Percentiles rank a stretch among this genome's conserved stretches.
phyloP scores from a whole-genome alignment of 1,139 yeast species.

The Hyphopichia buzzinii region DNA sequence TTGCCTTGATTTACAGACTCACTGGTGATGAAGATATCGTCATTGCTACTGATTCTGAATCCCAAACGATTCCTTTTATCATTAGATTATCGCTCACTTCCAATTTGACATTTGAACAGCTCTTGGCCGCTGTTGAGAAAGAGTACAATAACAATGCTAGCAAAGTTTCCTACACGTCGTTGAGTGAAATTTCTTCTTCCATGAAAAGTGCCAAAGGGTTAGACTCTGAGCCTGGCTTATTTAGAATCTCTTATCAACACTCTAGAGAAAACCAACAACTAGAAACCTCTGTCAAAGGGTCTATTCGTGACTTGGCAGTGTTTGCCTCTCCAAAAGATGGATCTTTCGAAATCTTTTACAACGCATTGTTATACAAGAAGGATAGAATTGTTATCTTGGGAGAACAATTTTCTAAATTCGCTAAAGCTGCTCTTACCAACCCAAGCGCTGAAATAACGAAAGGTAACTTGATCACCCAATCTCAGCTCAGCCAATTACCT shows the following conservation, averaged over 20 bases:
- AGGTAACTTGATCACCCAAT: conserved; percentile 62
- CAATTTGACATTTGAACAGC: conserved; percentile 49
- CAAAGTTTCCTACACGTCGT: conserved; percentile 42
- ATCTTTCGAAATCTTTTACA: conserved; percentile 54
- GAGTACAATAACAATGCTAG: conserved; percentile 40
- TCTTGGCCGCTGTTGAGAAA: conserved; percentile 44
- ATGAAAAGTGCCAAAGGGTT: conserved; percentile 49
- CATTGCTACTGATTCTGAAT: conserved; percentile 62
- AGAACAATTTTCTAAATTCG: conserved; percentile 68
- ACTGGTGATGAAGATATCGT: conserved; percentile 95
- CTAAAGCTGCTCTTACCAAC: conserved; percentile 26
- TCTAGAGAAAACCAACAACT: conserved; percentile 40
- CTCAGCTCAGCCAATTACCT: conserved; percentile 64
- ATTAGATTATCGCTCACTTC: conserved; percentile 61
- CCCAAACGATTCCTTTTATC: conserved; percentile 47
- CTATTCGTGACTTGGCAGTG: conserved; percentile 63
- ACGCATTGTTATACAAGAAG: conserved; percentile 69
- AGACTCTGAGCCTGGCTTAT: conserved; percentile 62
- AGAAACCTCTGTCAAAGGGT: conserved; percentile 49
- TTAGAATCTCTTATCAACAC: conserved; percentile 62
- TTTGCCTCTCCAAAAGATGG: conserved; percentile 34
- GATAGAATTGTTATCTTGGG: conserved; percentile 68
- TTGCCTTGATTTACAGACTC: conserved; percentile 69
- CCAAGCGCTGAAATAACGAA: conserved; percentile 51
- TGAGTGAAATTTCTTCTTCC: conserved; percentile 55